Base-by-base conservation (phyloP, 257 asterid genomes). In the Solanum medicagineum region DNA sequence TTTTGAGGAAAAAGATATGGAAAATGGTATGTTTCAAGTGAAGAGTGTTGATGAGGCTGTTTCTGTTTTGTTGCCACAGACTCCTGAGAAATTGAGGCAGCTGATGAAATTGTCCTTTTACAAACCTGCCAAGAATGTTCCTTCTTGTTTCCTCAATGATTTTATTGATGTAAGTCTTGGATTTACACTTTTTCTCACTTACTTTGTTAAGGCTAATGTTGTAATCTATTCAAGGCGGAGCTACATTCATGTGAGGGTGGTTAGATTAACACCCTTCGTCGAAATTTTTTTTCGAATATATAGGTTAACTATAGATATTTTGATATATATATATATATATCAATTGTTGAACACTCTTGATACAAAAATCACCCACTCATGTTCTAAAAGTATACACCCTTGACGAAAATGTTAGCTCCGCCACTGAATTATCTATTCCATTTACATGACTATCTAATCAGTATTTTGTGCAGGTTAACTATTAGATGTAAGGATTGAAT, bases 1-100 rank as follows among this genome's bases (percentile, higher is more conserved):
- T 45, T 19, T 93, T 87, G 98, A 95, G 90, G 96, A 95, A 79
- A 92, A 90, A 86, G 98, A 95, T 85, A 91, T 95, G 96, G 95
- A 91, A 10, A 90, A 90, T 9, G 96, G 98, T 77, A 42, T 95
- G 96, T 94, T 95, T 80, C 87, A 32, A 29, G 98, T 93, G 84
- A 92, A 90, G 90, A 94, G 75, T 65, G 92, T 95, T 81, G 98
- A 95, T 49, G 98, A 95, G 88, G 98, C 97, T 12, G 86, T 86
- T 40, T 40, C 81, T 8, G 68, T 91, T 65, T 89, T 95, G 93
- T 88, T 95, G 90, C 95, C 98, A 11, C 92, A 86, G 86, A 88
- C 90, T 77, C 97, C 98, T 20, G 91, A 85, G 20, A 94, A 93
- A 84, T 81, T 95, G 88, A 91, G 87, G 90, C 92, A 95, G 85